A percentile compares a stretch with the other conserved stretches of the same genome.
Evolutionary conservation across 257 asterid species (phyloP).

Genomic region (Ilex asprella): DNA sequence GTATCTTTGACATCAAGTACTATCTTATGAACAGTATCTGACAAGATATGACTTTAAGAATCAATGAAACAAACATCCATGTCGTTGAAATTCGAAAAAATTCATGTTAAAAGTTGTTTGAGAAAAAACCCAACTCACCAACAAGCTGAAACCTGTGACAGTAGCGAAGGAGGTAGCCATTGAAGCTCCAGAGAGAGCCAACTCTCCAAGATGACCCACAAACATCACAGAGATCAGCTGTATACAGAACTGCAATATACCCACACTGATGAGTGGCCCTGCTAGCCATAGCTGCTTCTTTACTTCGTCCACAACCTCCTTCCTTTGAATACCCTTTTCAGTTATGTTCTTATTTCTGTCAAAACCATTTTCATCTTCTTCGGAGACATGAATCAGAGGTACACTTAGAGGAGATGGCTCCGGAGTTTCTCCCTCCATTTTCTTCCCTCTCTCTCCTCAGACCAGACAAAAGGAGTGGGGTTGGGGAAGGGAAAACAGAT

Average conservation of each 20-base stretch:
- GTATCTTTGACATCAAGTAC: no score
- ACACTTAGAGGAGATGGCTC: no score
- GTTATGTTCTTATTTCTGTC: no score
- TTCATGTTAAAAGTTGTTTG: not conserved
- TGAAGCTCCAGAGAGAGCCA: slow-evolving; percentile 71
- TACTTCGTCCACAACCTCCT: slow-evolving; percentile 47
- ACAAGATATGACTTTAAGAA: not conserved
- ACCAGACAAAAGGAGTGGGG: no score
- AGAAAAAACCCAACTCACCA: slow-evolving; percentile 27
- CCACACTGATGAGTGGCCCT: slow-evolving; percentile 59
- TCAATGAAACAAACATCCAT: not conserved
- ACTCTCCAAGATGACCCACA: slow-evolving; percentile 2
- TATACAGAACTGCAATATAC: slow-evolving; percentile 47
- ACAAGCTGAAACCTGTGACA: slow-evolving; percentile 77
- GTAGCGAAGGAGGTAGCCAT: slow-evolving; percentile 81
- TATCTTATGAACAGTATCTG: not conserved
- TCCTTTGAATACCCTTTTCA: slow-evolving; percentile 9
- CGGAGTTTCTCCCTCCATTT: no score
- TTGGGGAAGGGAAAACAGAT: no score
- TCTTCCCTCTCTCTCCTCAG: no score
- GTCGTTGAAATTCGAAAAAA: no score
- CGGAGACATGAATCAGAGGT: no score
- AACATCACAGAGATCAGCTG: slow-evolving; percentile 79
- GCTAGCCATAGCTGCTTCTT: slow-evolving; percentile 73
- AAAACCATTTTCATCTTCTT: no score